Base-by-base conservation (phyloP, 2,329 filamentous ascomycete genomes). In the Trichophyton schoenleinii region DNA sequence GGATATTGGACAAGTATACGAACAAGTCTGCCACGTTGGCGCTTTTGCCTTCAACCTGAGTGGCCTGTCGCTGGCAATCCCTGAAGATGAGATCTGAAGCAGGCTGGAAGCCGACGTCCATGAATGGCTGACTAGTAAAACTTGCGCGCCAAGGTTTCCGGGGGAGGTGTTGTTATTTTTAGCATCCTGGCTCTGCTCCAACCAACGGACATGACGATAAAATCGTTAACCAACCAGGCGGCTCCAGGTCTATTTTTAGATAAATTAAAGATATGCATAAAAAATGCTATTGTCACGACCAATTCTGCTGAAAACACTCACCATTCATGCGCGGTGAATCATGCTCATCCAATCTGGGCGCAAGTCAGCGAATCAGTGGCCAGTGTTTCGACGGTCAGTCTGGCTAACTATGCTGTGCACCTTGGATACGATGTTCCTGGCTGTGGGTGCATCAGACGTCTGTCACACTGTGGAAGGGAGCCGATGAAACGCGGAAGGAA, bases 401-500 rank as follows among this genome's bases (percentile, higher is more conserved):
- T 11, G 9, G 20, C 3, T 7, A 55, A 28, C 22, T n/a, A 34
- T 55, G 8, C 3, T 49, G 18, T 8, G 13, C 13, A 20, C 28
- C 6, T 36, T 55, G 28, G 28, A 36, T 55, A 55, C 25, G 49
- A 53, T 34, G 49, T n/a, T 28, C 49, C 49, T 55, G 31, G 22
- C 28, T 36, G 48, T n/a, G 25, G 9, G 11, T 6, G 6, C 8
- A 53, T 28, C 48, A 15, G 13, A 34, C 28, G 13, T 15, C 28
- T 55, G 49, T 20, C 28, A 18, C 34, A 36, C 49, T 38, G n/a
- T 34, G 49, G 49, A 36, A 55, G 34, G 49, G 34, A 55, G 34
- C 49, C 49, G 49, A 55, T 55, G 49, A 55, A 55, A 55, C 49
- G 49, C 49, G 49, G 49, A 55, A 55, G 28, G 22, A 20, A 53